Base-by-base conservation (phyloP, 1,139 yeast species). In the Nakaseomyces kungkrabaensis region DNA sequence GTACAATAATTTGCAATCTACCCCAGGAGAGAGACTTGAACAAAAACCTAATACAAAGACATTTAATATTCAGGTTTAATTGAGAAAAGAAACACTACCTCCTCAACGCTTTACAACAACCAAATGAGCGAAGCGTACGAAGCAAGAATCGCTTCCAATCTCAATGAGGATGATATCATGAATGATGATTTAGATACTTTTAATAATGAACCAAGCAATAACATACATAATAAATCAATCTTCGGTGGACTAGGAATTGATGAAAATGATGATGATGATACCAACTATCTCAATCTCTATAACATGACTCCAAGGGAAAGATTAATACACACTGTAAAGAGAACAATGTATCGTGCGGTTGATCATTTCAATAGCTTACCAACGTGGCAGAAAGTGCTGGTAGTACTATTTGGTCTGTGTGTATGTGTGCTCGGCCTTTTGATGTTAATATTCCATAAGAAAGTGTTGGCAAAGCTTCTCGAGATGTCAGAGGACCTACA, bases 371-470 rank as follows among this genome's bases (percentile, higher is more conserved):
- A 51, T 13, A 50, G 47, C 6, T 50, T 65, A 38, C 57, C 61
- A 10, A 40, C 43, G 24, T 59, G 65, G 63, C 65, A 65, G 45
- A 52, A 58, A 46, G 37, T 50, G 5, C 4, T 55, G 25, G 43
- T 60, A 3, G 31, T 50, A 4, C 17, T 58, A 4, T 48, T 55
- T 11, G 64, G 60, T 1, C 49, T 54, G 7, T 42, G 59, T 31
- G 62, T 57, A 11, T 44, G 57, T 17, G 46, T 58, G 5, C 47
- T 64, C 1, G 70, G 69, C 1, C 48, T 74, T 2, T 42, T 72
- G 17, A 62, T 71, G 42, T 49, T 79, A 27, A 63, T 79, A 2
- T 79, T 76, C 68, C 84, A 79, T 60, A 67, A 72, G 13, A 62
- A 61, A 31, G 62, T 82, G 42, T 67, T 82, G 40, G 66, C 68